Evolutionary conservation across 257 asterid genomes (phyloP).

Genomic region (Nicotiana knightiana): DNA sequence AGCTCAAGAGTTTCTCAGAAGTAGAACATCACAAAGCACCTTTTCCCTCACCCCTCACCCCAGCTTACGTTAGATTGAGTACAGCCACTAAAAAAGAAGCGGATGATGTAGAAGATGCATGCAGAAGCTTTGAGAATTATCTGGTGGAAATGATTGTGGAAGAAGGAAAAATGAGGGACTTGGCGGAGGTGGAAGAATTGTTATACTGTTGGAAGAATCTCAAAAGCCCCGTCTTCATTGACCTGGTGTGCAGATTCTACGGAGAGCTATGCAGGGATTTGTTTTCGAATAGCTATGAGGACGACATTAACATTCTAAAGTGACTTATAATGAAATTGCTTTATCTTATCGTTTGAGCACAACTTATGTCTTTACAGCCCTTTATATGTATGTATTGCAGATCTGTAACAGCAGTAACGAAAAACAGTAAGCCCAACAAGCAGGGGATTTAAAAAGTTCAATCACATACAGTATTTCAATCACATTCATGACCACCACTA

Average conservation of each 20-base stretch:
- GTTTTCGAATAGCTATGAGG: slow-evolving; percentile 34
- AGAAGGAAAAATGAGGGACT: slow-evolving; percentile 48
- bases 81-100: slow-evolving; percentile 10
- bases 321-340: not conserved
- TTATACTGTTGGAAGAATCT: slow-evolving; percentile 66
- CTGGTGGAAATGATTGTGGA: slow-evolving; percentile 64
- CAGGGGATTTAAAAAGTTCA: not conserved
- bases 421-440: not conserved
- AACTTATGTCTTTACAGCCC: not conserved
- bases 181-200: slow-evolving; percentile 68
- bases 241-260: slow-evolving; percentile 62
- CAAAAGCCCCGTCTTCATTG: slow-evolving; percentile 45
- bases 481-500: not conserved
- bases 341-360: not conserved
- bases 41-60: slow-evolving; percentile 66
- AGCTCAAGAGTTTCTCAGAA: slow-evolving; percentile 54
- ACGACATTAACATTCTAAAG: not conserved
- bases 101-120: slow-evolving; percentile 47
- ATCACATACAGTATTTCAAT: not conserved
- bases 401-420: not conserved
- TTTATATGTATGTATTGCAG: not conserved
- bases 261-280: slow-evolving; percentile 68
- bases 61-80: slow-evolving; percentile 45
- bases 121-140: slow-evolving; percentile 68
- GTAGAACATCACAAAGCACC: slow-evolving; percentile 37